These are phyloP conservation scores for Suzukiozyma palmioleophila DNA, from an alignment of 1,139 yeast species.

Conservation along the genomic window DNA sequence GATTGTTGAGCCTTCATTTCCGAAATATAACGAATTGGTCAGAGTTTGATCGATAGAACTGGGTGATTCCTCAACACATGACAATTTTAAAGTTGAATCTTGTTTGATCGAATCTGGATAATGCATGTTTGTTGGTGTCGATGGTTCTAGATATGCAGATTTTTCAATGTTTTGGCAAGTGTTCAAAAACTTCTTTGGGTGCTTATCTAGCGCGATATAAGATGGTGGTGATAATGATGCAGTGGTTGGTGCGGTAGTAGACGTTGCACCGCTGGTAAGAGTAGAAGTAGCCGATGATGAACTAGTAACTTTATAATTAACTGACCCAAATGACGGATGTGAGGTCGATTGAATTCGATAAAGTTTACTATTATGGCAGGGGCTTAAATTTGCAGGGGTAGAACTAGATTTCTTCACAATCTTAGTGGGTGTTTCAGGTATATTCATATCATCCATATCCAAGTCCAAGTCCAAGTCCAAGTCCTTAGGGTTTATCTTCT, in stretches of 20 bases:
- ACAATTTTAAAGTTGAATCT: neutral
- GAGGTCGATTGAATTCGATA: slow-evolving; percentile 1
- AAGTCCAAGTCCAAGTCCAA: slow-evolving; percentile 24
- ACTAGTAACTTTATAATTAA: slow-evolving; percentile 1
- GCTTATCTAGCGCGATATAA: neutral
- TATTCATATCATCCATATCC: slow-evolving; percentile 14
- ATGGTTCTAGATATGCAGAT: slow-evolving; percentile 16
- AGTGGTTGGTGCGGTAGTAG: neutral
- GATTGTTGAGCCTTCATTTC: slow-evolving; percentile 5
- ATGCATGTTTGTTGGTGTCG: slow-evolving; percentile 18
- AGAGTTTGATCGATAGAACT: neutral
- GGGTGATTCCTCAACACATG: neutral
- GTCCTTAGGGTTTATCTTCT: neutral
- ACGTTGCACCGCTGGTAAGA: neutral
- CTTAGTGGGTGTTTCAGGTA: slow-evolving; percentile 45
- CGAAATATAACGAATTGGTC: neutral
- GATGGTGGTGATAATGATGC: slow-evolving; percentile 1
- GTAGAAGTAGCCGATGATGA: slow-evolving; percentile 2
- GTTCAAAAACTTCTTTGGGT: slow-evolving; percentile 1
- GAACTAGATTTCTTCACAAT: slow-evolving; percentile 29
- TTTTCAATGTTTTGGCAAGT: neutral
- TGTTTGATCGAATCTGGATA: neutral
- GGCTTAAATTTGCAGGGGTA: slow-evolving; percentile 30
- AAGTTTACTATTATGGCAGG: slow-evolving; percentile 14
- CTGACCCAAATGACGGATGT: neutral